Evolutionary conservation across 106 monocot genomes (phyloP), one percentile per base, ranked within the genome.

Genomic region (Dendrobium officinale): DNA sequence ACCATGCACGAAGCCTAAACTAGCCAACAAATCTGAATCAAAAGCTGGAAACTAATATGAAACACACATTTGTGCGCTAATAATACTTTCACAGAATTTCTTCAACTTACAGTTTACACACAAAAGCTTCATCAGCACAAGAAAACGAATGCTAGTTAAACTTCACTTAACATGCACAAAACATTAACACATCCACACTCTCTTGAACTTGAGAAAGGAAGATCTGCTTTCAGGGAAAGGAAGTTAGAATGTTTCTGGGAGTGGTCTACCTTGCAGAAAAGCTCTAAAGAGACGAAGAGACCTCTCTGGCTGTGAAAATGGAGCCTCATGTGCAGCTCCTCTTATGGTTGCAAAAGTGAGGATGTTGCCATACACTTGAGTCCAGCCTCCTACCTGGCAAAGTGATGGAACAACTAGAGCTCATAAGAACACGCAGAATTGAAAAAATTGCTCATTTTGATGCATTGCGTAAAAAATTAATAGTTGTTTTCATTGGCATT

Each of bases 321-420:
- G 98, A 54, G 90, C 98, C 85, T 99, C 98, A 75, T 99, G 98
- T 20, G 98, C 93, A 22, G 98, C 98, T 40, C 98, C 98, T 91
- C 98, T 86, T 16, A 99, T 88, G 4, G 98, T 99, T 19, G 98
- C 98, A 78, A 99, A 99, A 5, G 95, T 85, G 8, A 99, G 91
- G 31, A 86, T 81, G 22, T 88, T 83, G 0, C 93, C 98, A 67
- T 99, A 95, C 51, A 93, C 95, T 80, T 99, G 95, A 68, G 98
- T 99, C 98, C 98, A 99, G 80, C 98, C 98, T 33, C 98, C 98
- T 77, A 99, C 98, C 96, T 96, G 75, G 10, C 22, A 24, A 54
- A 81, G n/a, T 16, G 11, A 70, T 33, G 33, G 13, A 70, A 37
- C 37, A 70, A 70, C 10, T 33, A 16, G 16, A 33, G 13, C 10